These are phyloP conservation scores for Cyberlindnera saturnus DNA, from an alignment of 805 yeast species.

Conservation along the genomic window DNA sequence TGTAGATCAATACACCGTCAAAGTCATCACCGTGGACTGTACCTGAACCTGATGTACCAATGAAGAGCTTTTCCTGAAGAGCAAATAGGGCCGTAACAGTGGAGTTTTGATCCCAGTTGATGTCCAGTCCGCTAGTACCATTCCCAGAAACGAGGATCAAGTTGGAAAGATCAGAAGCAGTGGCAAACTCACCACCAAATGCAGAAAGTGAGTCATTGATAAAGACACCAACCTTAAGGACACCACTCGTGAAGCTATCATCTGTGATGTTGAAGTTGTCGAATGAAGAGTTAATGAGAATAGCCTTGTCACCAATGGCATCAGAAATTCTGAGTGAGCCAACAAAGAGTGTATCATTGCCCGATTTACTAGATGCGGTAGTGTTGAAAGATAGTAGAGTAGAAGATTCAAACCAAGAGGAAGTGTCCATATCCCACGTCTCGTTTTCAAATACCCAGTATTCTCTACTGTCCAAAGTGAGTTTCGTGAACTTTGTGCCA, in stretches of 20 bases:
- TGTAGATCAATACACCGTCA: conserved; percentile 48
- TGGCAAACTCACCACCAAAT: conserved; percentile 53
- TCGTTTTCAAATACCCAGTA: conserved; percentile 35
- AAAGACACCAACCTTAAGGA: conserved; percentile 31
- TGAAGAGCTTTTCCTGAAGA: conserved; percentile 27
- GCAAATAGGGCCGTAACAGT: conserved; percentile 16
- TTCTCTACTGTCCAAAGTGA: conserved; percentile 32
- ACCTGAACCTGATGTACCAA: conserved; percentile 38
- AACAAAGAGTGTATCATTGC: conserved; percentile 16
- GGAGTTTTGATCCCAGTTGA: conserved; percentile 21
- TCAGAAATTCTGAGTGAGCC: conserved; percentile 21
- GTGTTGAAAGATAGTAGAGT: conserved; percentile 27
- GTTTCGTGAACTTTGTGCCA: conserved; percentile 6
- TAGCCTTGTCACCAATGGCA: conserved; percentile 14
- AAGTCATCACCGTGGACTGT: conserved; percentile 24
- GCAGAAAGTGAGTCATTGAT: conserved; percentile 44
- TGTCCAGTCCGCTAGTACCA: conserved; percentile 22
- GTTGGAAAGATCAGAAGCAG: conserved; percentile 18
- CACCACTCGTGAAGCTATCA: conserved; percentile 12
- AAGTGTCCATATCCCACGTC: conserved; percentile 37
- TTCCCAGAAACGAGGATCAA: conserved; percentile 23
- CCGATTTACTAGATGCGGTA: conserved; percentile 17
- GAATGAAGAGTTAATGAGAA: conserved; percentile 8
- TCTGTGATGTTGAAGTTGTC: conserved; percentile 16
- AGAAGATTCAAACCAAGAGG: conserved; percentile 29